phyloP scores from a whole-genome alignment of 1,284 basidiomycete genomes.

The Papiliotrema laurentii region DNA sequence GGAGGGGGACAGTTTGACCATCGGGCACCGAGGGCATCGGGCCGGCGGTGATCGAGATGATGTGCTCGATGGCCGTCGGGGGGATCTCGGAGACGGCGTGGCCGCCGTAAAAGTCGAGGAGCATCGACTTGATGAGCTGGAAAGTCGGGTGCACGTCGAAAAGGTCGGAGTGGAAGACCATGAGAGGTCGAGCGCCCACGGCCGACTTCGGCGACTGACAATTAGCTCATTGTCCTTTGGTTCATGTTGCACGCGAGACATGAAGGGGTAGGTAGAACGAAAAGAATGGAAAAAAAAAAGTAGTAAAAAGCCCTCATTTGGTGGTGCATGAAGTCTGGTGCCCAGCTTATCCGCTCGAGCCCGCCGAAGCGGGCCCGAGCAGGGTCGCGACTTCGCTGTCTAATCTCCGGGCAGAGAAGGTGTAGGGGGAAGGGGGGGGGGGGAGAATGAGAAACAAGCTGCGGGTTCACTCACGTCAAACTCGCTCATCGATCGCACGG shows the following conservation, averaged over 20 bases:
- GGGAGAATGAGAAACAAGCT: conserved; percentile 2
- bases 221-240: neutral
- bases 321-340: conserved; percentile 4
- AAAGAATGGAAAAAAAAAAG: neutral
- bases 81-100: conserved; percentile 80
- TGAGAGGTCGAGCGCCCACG: conserved; percentile 83
- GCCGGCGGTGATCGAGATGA: conserved; percentile 78
- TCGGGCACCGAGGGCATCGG: conserved; percentile 53
- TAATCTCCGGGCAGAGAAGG: neutral
- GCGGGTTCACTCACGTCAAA: conserved; percentile 64
- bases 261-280: too few species aligned
- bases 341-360: conserved; percentile 2
- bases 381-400: neutral
- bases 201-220: conserved; percentile 78
- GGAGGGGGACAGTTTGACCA: conserved; percentile 52
- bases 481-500: conserved; percentile 68
- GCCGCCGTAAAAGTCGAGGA: conserved; percentile 82
- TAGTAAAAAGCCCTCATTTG: neutral
- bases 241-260: too few species aligned
- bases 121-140: conserved; percentile 84
- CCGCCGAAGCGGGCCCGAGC: neutral
- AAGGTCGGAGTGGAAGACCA: conserved; percentile 91
- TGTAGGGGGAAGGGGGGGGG: neutral
- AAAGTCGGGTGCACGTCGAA: conserved; percentile 89
- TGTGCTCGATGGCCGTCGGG: conserved; percentile 80